These are phyloP conservation scores for Dicorynia guianensis DNA, from an alignment of 306 rosid genomes.

Conservation along the genomic window DNA sequence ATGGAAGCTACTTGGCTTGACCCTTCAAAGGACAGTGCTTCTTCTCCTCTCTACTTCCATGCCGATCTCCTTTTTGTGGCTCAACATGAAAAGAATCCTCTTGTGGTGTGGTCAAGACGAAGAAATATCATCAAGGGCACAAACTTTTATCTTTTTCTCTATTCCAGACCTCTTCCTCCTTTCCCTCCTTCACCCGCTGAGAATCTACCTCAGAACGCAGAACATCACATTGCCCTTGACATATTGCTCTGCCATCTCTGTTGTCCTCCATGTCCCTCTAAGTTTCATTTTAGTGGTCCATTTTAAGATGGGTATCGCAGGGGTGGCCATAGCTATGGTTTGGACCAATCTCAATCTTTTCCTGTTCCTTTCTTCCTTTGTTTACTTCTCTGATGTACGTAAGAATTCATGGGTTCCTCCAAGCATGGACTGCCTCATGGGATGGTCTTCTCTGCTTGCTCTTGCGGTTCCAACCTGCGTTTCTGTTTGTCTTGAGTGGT, in stretches of 20 bases:
- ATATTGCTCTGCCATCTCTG: slow-evolving; percentile 82
- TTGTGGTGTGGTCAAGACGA: slow-evolving; percentile 91
- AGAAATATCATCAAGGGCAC: slow-evolving; percentile 80
- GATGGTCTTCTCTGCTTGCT: slow-evolving; percentile 83
- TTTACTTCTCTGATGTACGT: slow-evolving; percentile 72
- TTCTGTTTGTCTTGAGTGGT: slow-evolving; percentile 96
- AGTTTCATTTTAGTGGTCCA: slow-evolving; percentile 75
- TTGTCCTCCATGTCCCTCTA: slow-evolving; percentile 78
- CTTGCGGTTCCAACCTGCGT: slow-evolving; percentile 86
- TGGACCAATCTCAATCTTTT: slow-evolving; percentile 80
- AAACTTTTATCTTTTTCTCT: slow-evolving; percentile 70
- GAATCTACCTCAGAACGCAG: slow-evolving; percentile 90
- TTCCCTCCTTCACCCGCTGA: slow-evolving; percentile 84
- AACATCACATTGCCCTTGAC: slow-evolving; percentile 81
- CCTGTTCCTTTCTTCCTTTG: slow-evolving; percentile 58
- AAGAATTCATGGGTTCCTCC: slow-evolving; percentile 85
- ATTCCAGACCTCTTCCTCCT: slow-evolving; percentile 92
- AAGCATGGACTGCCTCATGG: slow-evolving; percentile 67
- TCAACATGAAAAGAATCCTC: slow-evolving; percentile 81
- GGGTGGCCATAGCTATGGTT: slow-evolving; percentile 91
- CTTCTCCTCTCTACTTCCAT: slow-evolving; percentile 79
- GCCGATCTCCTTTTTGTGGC: slow-evolving; percentile 89
- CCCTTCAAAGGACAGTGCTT: slow-evolving; percentile 85
- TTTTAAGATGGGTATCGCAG: slow-evolving; percentile 74
- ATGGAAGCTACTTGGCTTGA: slow-evolving; percentile 82